Evolutionary conservation across 1,284 basidiomycete genomes (phyloP).

Genomic region (Vanrija pseudolonga): DNA sequence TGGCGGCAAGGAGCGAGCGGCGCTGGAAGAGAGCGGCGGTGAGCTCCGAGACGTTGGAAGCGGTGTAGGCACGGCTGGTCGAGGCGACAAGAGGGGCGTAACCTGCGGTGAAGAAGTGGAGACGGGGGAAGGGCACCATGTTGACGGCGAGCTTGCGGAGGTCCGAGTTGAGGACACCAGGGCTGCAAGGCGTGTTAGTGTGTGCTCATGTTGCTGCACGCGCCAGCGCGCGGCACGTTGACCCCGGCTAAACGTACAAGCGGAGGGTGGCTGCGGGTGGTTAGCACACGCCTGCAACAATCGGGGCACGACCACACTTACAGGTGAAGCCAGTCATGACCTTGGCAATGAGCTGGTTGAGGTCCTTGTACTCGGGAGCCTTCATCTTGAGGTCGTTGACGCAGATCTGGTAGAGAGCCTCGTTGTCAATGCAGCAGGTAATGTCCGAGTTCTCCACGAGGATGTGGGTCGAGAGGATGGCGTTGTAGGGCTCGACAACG

Average conservation of each 20-base stretch:
- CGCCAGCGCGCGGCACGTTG: neutral
- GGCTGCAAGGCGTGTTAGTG: constrained; percentile 52
- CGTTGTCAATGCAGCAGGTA: constrained; percentile 81
- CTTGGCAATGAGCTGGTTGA: constrained; percentile 65
- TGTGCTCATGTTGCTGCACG: neutral
- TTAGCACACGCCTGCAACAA: constrained; percentile 9
- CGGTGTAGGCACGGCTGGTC: constrained; percentile 59
- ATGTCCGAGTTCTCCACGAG: constrained; percentile 87
- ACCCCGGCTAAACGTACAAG: constrained; percentile 22
- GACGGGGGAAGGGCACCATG: constrained; percentile 84
- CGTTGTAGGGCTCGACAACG: constrained; percentile 87
- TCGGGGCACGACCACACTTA: constrained; percentile 14
- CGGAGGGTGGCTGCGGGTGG: constrained; percentile 33
- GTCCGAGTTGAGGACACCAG: constrained; percentile 91
- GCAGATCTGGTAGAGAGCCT: constrained; percentile 87
- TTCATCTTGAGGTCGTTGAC: constrained; percentile 69
- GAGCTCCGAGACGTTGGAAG: constrained; percentile 36
- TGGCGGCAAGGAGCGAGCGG: constrained; percentile 36
- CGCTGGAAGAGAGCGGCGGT: constrained; percentile 41
- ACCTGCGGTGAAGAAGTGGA: constrained; percentile 87
- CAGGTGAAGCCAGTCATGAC: constrained; percentile 49
- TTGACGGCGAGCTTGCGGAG: constrained; percentile 91
- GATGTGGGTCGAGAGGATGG: constrained; percentile 84
- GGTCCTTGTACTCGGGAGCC: constrained; percentile 65
- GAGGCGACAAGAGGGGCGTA: constrained; percentile 75